A percentile compares a stretch with the other conserved stretches of the same genome.
phyloP scores from a whole-genome alignment of 2,329 filamentous ascomycete genomes.

The Neocucurbitaria cava region DNA sequence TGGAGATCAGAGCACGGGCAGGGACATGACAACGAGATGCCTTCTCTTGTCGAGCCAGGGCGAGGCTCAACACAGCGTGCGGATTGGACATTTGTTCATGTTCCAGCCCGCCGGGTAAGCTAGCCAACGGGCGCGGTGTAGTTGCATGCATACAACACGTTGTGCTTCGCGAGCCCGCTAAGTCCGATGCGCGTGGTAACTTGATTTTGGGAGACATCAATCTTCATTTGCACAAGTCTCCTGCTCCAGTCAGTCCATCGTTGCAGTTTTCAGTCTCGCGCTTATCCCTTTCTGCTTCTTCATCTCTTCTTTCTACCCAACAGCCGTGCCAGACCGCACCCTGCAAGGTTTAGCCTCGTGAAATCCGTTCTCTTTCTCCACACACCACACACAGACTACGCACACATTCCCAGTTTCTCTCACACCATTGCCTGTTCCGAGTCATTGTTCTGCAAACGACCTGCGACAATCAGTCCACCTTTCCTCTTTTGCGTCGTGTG shows the following conservation, averaged over 20 bases:
- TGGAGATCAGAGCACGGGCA: neutral
- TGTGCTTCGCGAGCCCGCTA: neutral
- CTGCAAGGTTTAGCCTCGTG: neutral
- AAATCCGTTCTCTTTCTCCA: neutral
- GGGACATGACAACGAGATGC: neutral
- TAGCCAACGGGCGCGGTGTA: constrained; percentile 1
- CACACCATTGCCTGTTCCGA: neutral
- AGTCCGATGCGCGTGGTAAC: neutral
- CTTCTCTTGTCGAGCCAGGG: neutral
- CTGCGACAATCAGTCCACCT: neutral
- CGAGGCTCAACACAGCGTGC: neutral
- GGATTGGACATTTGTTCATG: neutral
- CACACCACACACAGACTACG: neutral
- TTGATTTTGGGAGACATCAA: neutral
- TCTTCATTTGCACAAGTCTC: neutral
- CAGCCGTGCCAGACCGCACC: neutral
- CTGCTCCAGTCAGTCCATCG: neutral
- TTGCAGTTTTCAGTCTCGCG: neutral
- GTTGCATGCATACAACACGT: neutral
- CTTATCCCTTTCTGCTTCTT: neutral
- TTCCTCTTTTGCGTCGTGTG: neutral
- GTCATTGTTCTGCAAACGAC: neutral
- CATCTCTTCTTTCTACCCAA: neutral
- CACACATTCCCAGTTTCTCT: neutral
- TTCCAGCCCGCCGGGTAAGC: constrained; percentile 1